Conservation (phyloP, 2,329 filamentous ascomycete genomes). For the Xylariaceae sp. region DNA sequence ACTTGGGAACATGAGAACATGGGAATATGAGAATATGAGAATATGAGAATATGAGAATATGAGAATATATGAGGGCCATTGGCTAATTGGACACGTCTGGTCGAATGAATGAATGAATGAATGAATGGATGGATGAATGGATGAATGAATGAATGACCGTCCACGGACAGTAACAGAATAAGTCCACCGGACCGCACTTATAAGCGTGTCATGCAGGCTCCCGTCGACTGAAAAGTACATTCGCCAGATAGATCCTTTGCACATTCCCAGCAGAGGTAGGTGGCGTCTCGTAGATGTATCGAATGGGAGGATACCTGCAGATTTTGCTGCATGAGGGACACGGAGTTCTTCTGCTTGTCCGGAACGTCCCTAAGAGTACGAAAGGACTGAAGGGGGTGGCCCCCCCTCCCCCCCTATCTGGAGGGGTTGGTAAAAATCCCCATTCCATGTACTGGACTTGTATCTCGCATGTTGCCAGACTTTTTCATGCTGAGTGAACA, state of each 20-base stretch:
- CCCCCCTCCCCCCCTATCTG: no score
- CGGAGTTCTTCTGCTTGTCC: slow-evolving; percentile 28
- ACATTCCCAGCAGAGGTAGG: slow-evolving; percentile 40
- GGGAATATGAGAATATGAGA: slow-evolving; percentile 16
- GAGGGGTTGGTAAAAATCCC: slow-evolving; percentile 2
- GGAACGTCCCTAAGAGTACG: slow-evolving; percentile 3
- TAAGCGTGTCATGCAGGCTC: slow-evolving; percentile 37
- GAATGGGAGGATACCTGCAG: slow-evolving; percentile 45
- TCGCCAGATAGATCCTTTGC: slow-evolving; percentile 35
- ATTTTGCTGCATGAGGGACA: slow-evolving; percentile 35
- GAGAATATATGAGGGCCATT: no score
- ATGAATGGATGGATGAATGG: no score
- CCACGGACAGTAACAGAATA: slow-evolving; percentile 27
- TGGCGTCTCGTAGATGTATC: slow-evolving; percentile 43
- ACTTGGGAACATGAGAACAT: slow-evolving; percentile 8
- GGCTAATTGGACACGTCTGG: slow-evolving; percentile 23
- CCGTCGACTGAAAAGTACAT: slow-evolving; percentile 34
- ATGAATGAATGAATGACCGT: no score
- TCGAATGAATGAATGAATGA: slow-evolving; percentile 22
- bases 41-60: slow-evolving; percentile 17
- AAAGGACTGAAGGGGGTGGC: neutral
- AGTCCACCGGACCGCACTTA: slow-evolving; percentile 29
- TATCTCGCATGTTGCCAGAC: slow-evolving; percentile 10
- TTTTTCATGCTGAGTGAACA: slow-evolving; percentile 7
- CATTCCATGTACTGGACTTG: slow-evolving; percentile 13